Base-by-base conservation (phyloP, 2,329 filamentous ascomycete species). In the Thermothelomyces thermophilus region DNA sequence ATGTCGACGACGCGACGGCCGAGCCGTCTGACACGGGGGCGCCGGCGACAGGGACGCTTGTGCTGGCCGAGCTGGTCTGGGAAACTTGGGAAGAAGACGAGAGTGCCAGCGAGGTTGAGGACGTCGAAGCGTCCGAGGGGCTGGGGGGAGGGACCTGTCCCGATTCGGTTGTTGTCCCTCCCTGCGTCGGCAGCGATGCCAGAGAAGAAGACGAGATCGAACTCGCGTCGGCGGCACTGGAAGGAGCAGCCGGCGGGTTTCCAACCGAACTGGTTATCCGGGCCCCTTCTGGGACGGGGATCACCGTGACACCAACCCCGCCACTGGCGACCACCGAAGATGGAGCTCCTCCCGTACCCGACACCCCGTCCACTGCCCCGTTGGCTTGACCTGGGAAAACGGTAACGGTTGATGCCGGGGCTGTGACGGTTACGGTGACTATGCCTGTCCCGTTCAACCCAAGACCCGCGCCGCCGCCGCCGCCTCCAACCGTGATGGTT, bases 351-450 rank as follows among this genome's bases (percentile, higher is more conserved):
- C 30, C 42, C 22, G 31, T 20, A 39, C 34, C 55, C 26, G 47
- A 54, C 3, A 48, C 54, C 9, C 51, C 57, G 8, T 52, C 46
- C 7, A 53, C 33, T 16, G 57, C 58, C 22, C 54, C 57, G n/a
- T 51, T 20, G 17, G 48, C 48, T n/a, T 51, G 30, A n/a, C 45
- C 51, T 8, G 48, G 43, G 58, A 45, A 62, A n/a, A 64, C 55
- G 1, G 62, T 64, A 22, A 64, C 58, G 17, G 62, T 64, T 4
- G 56, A 56, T 8, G 60, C 60, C 13, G 65, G 54, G 17, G 66
- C 64, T 4, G 70, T 71, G 41, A 69, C 62, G 5, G 68, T 72
- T 19, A 70, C 59, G 19, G 67, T 68, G 14, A 54, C 47, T 11
- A 49, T 61, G 40, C 63, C 59, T 24, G 66, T 68, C n/a, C 59